phyloP scores from a whole-genome alignment of 2,329 filamentous ascomycete genomes.

The Metarhizium robertsii region DNA sequence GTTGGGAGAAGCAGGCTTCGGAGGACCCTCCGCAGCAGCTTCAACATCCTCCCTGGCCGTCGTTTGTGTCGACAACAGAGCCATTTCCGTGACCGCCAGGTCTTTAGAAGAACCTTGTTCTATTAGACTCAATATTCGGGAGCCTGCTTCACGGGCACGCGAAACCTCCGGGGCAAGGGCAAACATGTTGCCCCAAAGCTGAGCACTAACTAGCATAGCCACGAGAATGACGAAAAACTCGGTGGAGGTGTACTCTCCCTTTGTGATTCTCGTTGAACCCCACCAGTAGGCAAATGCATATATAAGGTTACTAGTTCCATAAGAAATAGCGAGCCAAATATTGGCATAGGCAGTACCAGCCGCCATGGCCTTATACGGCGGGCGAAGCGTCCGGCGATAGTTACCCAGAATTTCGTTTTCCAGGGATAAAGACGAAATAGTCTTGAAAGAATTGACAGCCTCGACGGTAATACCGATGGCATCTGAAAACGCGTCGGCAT shows the following conservation, averaged over 20 bases:
- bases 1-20: slow-evolving; percentile 12
- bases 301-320: slow-evolving; percentile 54
- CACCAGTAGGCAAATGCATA: slow-evolving; percentile 76
- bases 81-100: slow-evolving; percentile 9
- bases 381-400: slow-evolving; percentile 41
- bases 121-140: slow-evolving; percentile 44
- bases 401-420: slow-evolving; percentile 42
- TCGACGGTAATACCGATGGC: slow-evolving; percentile 59
- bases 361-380: slow-evolving; percentile 44
- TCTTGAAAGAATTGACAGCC: slow-evolving; percentile 56
- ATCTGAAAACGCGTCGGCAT: slow-evolving; percentile 54
- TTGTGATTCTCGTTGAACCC: slow-evolving; percentile 61
- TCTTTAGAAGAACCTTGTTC: slow-evolving; percentile 28
- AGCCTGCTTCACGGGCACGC: slow-evolving; percentile 52
- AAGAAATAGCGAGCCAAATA: slow-evolving; percentile 50
- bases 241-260: slow-evolving; percentile 52
- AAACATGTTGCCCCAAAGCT: slow-evolving; percentile 55
- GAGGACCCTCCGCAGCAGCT: slow-evolving; percentile 20
- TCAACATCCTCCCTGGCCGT: slow-evolving; percentile 28
- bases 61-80: slow-evolving; percentile 1
- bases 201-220: slow-evolving; percentile 51
- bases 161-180: slow-evolving; percentile 59
- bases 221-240: slow-evolving; percentile 64
- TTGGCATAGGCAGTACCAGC: slow-evolving; percentile 42
- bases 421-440: slow-evolving; percentile 45